A percentile compares a stretch with the other conserved stretches of the same genome.
phyloP scores from a whole-genome alignment of 2,329 filamentous ascomycete genomes.

The Trichothecium sympodiale region DNA sequence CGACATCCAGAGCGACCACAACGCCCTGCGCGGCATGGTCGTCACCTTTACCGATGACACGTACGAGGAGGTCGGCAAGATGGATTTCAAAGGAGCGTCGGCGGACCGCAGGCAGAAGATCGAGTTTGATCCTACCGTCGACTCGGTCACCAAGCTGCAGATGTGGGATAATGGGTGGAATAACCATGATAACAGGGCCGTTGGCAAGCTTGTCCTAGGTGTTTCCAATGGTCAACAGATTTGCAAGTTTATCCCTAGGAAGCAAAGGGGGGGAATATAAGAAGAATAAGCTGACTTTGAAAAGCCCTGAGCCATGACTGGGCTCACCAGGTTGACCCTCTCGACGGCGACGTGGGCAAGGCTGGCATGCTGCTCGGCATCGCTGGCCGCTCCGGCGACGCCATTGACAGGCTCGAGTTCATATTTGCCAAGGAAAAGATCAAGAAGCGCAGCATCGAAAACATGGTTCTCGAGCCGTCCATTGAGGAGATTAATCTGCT shows the following conservation, averaged over 20 bases:
- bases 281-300: no score
- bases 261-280: no score
- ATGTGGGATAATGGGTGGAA: conserved; percentile 1
- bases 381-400: neutral
- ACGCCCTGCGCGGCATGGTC: neutral
- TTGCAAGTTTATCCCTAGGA: neutral
- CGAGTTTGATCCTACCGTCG: conserved; percentile 1
- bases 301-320: no score
- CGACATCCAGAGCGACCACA: neutral
- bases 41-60: conserved; percentile 2
- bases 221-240: neutral
- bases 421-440: neutral
- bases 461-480: conserved; percentile 1
- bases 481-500: conserved; percentile 2
- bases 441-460: conserved; percentile 1
- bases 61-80: neutral
- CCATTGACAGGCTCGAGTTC: conserved; percentile 1
- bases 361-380: conserved; percentile 3
- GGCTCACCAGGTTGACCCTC: no score
- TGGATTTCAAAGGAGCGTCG: neutral
- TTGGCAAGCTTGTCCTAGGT: neutral
- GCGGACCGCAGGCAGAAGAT: neutral
- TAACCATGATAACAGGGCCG: neutral
- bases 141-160: neutral
- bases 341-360: neutral